A percentile compares a stretch with the other conserved stretches of the same genome.
Conservation (phyloP, 768 basidiomycete genomes). For the Suillus cothurnatus region DNA sequence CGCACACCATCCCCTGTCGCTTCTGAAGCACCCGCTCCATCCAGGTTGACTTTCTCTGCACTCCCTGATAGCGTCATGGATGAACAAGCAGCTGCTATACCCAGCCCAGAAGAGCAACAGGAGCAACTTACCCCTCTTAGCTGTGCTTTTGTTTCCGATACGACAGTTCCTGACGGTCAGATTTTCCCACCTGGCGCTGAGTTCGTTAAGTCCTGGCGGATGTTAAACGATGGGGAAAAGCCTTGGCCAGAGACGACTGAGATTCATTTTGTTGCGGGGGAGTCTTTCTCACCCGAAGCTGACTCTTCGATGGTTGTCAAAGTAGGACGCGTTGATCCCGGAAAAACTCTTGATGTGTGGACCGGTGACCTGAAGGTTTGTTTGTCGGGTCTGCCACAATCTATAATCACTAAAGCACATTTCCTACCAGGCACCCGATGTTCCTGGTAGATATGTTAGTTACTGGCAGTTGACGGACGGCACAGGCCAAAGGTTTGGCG, state of each 20-base stretch:
- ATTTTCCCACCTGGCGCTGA: conserved; percentile 81
- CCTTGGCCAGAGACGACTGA: conserved; percentile 74
- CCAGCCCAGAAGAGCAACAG: neutral
- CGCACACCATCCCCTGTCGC: conserved; percentile 18
- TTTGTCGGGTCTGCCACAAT: neutral
- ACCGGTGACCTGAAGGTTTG: conserved; percentile 75
- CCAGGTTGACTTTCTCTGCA: conserved; percentile 1
- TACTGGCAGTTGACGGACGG: conserved; percentile 76
- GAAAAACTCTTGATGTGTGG: conserved; percentile 63
- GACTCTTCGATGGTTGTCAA: conserved; percentile 36
- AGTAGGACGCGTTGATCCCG: conserved; percentile 60
- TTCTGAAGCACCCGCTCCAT: neutral
- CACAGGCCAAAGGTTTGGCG: conserved; percentile 61
- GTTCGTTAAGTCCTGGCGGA: conserved; percentile 83
- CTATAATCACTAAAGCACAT: conserved; percentile 1
- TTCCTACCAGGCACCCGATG: conserved; percentile 63
- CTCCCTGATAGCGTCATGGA: conserved; percentile 2
- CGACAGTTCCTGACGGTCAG: conserved; percentile 76
- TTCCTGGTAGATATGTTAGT: conserved; percentile 69
- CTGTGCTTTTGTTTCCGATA: conserved; percentile 63
- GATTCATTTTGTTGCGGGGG: conserved; percentile 72
- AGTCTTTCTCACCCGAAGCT: conserved; percentile 47
- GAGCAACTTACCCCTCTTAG: conserved; percentile 31
- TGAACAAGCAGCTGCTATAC: conserved; percentile 5
- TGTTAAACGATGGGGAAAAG: conserved; percentile 62